Evolutionary conservation across 176 grass and related monocot species (phyloP), one percentile per base, ranked within the genome.

Genomic region (Tuctoria greenei): DNA sequence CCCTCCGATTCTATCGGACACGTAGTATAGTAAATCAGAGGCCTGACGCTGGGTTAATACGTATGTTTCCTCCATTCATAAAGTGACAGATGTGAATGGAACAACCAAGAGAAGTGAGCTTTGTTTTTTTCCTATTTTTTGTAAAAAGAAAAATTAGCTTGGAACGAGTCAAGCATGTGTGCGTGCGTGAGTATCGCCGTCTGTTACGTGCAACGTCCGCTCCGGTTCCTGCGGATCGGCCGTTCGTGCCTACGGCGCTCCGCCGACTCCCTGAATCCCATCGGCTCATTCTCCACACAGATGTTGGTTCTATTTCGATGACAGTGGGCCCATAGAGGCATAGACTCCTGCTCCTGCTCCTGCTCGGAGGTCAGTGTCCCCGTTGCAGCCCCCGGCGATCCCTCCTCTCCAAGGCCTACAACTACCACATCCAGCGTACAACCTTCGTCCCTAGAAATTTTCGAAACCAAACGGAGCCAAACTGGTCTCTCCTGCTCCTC

Each of bases 401-500:
- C 13, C 4, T n/a, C 21, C 13, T 7, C 37, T 4, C 7, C 42
- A 0, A 14, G 18, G 7, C n/a, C 1, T 12, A 40, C 21, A 6
- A 27, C n/a, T 16, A 4, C 8, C 15, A 18, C 13, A 5, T 16
- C 40, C 73, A 76, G 5, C 42, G 8, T 10, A 26, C 57, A 62
- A 18, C 57, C 21, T 57, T 61, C 65, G 18, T 79, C 66, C 66
- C 38, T 11, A 34, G 51, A 31, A 38, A 7, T 8, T 60, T 80
- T 72, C 67, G 79, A 87, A 77, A 37, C 79, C 46, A 52, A 51
- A 59, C 40, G 23, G 51, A 59, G 4, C 75, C 70, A 39, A 49
- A 60, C 42, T 51, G 37, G 37, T 36, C 61, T 79, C 68, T 79
- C 52, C 27, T 50, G 74, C 68, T 79, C 52, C 27, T 50, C 60